Evolutionary conservation across 768 basidiomycete species (phyloP).

Genomic region (Ephemerocybe angulata): DNA sequence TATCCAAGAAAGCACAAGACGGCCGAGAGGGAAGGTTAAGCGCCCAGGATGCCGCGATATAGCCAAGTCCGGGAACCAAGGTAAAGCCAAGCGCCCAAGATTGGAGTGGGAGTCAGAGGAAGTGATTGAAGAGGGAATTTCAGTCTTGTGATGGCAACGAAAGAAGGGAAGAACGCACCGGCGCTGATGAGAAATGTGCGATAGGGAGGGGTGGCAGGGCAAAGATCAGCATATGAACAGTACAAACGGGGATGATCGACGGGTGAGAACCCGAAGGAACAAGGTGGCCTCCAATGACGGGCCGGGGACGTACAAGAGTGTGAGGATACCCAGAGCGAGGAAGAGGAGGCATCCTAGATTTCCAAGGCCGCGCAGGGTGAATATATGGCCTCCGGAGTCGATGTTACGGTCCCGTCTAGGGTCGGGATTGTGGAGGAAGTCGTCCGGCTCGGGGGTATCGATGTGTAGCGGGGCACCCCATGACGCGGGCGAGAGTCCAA

Average conservation of each 20-base stretch:
- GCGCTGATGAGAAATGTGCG: too few relatives aligned
- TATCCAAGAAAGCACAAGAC: too few relatives aligned
- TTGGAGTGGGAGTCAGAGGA: too few relatives aligned
- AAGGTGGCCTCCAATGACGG: too few relatives aligned
- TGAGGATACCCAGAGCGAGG: constrained; percentile 42
- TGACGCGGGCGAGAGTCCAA: constrained; percentile 44
- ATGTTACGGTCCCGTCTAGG: constrained; percentile 49
- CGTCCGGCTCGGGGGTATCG: constrained; percentile 52
- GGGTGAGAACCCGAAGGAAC: too few relatives aligned
- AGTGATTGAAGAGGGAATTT: too few relatives aligned
- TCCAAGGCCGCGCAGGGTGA: constrained; percentile 56
- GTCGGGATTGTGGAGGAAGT: constrained; percentile 61
- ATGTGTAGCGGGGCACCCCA: constrained; percentile 44
- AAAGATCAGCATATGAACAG: too few relatives aligned
- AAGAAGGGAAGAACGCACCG: too few relatives aligned
- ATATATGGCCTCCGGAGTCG: constrained; percentile 54
- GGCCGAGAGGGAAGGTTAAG: constrained; percentile 2
- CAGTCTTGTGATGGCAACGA: too few relatives aligned
- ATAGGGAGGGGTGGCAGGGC: too few relatives aligned
- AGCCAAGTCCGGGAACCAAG: too few relatives aligned
- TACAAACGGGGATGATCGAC: too few relatives aligned
- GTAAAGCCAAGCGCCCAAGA: not conserved
- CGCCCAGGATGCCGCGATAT: not conserved
- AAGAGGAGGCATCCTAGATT: constrained; percentile 64
- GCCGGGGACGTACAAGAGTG: constrained; percentile 49